Percentiles rank a stretch among this genome's conserved stretches.
Conservation (phyloP, 768 basidiomycete species). For the Xerocomus spinulosus region DNA sequence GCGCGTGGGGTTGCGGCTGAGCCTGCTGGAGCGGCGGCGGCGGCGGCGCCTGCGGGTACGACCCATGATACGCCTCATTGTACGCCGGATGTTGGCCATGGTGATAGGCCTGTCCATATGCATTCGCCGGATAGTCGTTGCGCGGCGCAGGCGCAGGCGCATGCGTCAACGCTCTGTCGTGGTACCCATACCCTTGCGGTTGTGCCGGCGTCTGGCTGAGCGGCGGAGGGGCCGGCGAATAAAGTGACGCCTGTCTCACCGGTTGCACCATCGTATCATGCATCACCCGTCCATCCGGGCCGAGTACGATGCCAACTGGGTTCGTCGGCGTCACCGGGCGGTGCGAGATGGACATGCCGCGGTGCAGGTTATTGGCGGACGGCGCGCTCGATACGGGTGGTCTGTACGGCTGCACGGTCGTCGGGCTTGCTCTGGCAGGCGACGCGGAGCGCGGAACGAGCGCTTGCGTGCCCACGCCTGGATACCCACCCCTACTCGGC, state of each 20-base stretch:
- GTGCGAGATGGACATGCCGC: conserved; percentile 28
- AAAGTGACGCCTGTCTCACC: conserved; percentile 10
- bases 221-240: conserved; percentile 8
- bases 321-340: conserved; percentile 70
- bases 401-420: conserved; percentile 12
- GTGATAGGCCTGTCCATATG: conserved; percentile 11
- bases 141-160: conserved; percentile 29
- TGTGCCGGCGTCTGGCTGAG: conserved; percentile 11
- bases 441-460: conserved; percentile 60
- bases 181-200: conserved; percentile 16
- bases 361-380: conserved; percentile 4
- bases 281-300: conserved; percentile 73
- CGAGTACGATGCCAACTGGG: conserved; percentile 77
- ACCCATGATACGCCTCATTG: conserved; percentile 13
- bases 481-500: conserved; percentile 61
- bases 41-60: conserved; percentile 17
- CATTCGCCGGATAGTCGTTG: conserved; percentile 17
- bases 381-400: conserved; percentile 1
- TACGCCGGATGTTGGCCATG: conserved; percentile 22
- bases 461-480: conserved; percentile 77
- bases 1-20: background rate
- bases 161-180: conserved; percentile 30
- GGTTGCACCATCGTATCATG: conserved; percentile 67
- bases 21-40: background rate
- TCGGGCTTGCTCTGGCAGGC: conserved; percentile 35